These are phyloP conservation scores for Hericium coralloides DNA, from an alignment of 768 basidiomycete species.

Conservation along the genomic window DNA sequence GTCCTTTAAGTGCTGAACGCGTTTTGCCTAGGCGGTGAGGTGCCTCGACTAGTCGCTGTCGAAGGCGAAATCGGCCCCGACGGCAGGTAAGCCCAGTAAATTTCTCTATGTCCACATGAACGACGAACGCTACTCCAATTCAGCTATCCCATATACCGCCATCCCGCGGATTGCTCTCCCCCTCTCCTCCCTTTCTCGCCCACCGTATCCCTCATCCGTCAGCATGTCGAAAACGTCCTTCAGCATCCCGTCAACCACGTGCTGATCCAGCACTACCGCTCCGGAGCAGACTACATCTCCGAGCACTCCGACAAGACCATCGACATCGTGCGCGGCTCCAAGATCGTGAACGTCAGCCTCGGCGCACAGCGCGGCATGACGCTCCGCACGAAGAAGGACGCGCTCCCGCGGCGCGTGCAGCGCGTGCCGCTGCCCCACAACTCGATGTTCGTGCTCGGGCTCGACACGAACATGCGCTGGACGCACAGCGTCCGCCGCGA, in stretches of 20 bases:
- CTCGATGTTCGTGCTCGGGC: slow-evolving; percentile 76
- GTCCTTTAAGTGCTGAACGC: neutral
- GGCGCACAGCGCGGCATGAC: slow-evolving; percentile 75
- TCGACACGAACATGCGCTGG: slow-evolving; percentile 65
- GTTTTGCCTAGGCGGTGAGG: slow-evolving; percentile 52
- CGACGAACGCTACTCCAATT: slow-evolving; percentile 1
- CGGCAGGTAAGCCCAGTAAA: slow-evolving; percentile 30
- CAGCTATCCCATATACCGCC: slow-evolving; percentile 74
- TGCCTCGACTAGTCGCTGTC: slow-evolving; percentile 56
- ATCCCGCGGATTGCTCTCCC: slow-evolving; percentile 75
- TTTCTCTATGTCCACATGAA: slow-evolving; percentile 20
- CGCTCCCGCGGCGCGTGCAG: slow-evolving; percentile 26
- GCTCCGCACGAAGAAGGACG: slow-evolving; percentile 48
- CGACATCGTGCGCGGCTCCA: slow-evolving; percentile 65
- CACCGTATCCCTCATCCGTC: slow-evolving; percentile 56
- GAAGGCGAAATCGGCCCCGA: slow-evolving; percentile 45
- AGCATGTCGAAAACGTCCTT: slow-evolving; percentile 48
- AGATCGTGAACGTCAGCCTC: slow-evolving; percentile 73
- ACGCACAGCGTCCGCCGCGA: slow-evolving; percentile 71
- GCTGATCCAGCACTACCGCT: slow-evolving; percentile 74
- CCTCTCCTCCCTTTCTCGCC: slow-evolving; percentile 57
- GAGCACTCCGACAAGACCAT: slow-evolving; percentile 86
- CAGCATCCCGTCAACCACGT: slow-evolving; percentile 74
- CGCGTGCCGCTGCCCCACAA: slow-evolving; percentile 72
- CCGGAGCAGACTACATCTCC: slow-evolving; percentile 74